These are phyloP conservation scores for Aureobasidium sp. DNA, from an alignment of 2,329 filamentous ascomycete genomes.

Conservation along the genomic window DNA sequence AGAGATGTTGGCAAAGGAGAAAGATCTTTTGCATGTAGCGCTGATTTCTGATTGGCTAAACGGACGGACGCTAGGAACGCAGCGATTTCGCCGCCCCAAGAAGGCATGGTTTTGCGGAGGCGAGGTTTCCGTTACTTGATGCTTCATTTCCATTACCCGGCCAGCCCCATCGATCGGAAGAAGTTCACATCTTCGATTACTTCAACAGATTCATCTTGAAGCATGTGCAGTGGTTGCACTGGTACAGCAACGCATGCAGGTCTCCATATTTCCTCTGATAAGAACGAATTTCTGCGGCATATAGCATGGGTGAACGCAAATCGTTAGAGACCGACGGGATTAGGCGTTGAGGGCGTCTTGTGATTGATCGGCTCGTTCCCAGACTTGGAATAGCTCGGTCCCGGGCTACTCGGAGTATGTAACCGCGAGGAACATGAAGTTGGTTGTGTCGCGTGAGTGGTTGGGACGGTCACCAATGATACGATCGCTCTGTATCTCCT, in stretches of 20 bases:
- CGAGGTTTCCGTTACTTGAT: slow-evolving; percentile 10
- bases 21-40: slow-evolving; percentile 11
- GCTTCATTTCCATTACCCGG: slow-evolving; percentile 9
- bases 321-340: background rate
- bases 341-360: slow-evolving; percentile 11
- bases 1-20: slow-evolving; percentile 6
- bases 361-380: slow-evolving; percentile 9
- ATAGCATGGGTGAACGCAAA: background rate
- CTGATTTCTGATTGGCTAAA: background rate
- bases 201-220: background rate
- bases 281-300: background rate
- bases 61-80: background rate
- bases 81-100: slow-evolving; percentile 5
- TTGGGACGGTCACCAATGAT: background rate
- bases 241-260: too few species aligned
- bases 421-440: background rate
- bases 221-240: background rate
- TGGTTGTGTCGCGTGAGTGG: slow-evolving; percentile 12
- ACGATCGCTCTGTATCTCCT: background rate
- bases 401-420: background rate
- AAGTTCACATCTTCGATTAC: background rate
- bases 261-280: background rate
- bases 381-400: slow-evolving; percentile 4
- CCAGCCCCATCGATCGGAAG: background rate
- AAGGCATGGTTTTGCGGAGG: background rate